Conservation (phyloP, 306 rosid species). For the Fragaria ananassa region DNA sequence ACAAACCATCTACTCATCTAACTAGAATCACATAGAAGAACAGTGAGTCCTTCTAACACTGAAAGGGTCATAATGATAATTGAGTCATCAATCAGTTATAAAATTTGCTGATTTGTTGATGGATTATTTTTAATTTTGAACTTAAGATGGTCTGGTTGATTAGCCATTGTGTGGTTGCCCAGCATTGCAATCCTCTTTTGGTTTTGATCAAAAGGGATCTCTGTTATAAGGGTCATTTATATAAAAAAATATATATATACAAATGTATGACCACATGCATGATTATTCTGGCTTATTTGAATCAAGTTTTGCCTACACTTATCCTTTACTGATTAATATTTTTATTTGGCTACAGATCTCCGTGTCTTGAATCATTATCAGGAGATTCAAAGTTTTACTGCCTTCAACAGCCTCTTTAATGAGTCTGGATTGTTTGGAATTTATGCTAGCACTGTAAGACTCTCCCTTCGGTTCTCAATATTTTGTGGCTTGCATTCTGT, state of each 20-base stretch:
- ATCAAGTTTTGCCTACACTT: background rate
- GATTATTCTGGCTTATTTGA: slow-evolving; percentile 19
- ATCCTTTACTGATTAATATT: slow-evolving; percentile 9
- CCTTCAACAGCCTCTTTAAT: slow-evolving; percentile 92
- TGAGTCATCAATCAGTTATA: background rate
- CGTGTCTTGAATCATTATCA: slow-evolving; percentile 77
- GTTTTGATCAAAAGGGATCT: background rate
- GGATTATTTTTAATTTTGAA: background rate
- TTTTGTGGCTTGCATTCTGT: slow-evolving; percentile 12
- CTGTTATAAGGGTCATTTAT: background rate
- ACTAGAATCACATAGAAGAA: background rate
- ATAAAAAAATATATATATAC: background rate
- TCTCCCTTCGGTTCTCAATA: background rate
- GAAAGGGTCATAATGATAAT: background rate
- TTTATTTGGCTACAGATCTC: slow-evolving; percentile 52
- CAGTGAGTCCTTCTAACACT: background rate
- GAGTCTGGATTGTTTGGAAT: slow-evolving; percentile 83
- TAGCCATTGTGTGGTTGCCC: background rate
- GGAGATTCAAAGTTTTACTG: slow-evolving; percentile 78
- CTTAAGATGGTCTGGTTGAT: background rate
- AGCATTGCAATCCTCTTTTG: background rate
- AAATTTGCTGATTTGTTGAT: background rate
- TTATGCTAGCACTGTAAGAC: slow-evolving; percentile 79
- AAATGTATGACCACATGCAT: background rate
- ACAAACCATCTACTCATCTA: background rate